Percentiles rank a stretch among this genome's conserved stretches.
These are phyloP conservation scores for Beauveria medogensis DNA, from an alignment of 2,329 filamentous ascomycete species.

Conservation along the genomic window DNA sequence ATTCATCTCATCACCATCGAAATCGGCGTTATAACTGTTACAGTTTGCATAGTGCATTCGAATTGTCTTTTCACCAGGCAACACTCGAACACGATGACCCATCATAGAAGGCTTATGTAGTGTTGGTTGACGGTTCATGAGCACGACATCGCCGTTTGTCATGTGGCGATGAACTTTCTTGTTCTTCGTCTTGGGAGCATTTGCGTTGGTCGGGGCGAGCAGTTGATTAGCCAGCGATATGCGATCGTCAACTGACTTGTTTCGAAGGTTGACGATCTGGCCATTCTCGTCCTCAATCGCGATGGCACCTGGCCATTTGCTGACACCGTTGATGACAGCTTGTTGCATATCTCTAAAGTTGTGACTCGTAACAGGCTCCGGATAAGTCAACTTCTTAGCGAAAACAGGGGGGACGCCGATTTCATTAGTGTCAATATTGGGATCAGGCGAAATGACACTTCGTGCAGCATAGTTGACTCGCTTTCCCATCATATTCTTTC, in stretches of 20 bases:
- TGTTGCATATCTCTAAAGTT: slow-evolving; percentile 95
- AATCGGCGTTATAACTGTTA: slow-evolving; percentile 99
- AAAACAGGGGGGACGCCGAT: slow-evolving; percentile 98
- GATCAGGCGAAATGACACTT: slow-evolving; percentile 96
- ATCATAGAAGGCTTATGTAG: slow-evolving; percentile 99
- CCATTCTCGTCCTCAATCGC: slow-evolving; percentile 96
- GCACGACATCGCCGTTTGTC: slow-evolving; percentile 90
- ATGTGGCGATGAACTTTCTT: slow-evolving; percentile 97
- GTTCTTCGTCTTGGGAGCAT: slow-evolving; percentile 67
- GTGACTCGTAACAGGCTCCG: slow-evolving; percentile 93
- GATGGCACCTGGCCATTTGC: slow-evolving; percentile 88
- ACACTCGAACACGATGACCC: slow-evolving; percentile 86
- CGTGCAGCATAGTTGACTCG: slow-evolving; percentile 97
- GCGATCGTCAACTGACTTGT: slow-evolving; percentile 82
- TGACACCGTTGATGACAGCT: slow-evolving; percentile 87
- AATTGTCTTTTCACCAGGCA: slow-evolving; percentile 92
- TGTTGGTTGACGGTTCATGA: slow-evolving; percentile 98
- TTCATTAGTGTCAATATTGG: slow-evolving; percentile 98
- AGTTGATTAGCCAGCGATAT: slow-evolving; percentile 87
- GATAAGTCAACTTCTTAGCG: slow-evolving; percentile 90
- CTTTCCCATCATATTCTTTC: slow-evolving; percentile 99
- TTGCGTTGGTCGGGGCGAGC: slow-evolving; percentile 71
- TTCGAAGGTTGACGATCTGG: slow-evolving; percentile 77
- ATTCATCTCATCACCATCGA: slow-evolving; percentile 99
- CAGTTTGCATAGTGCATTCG: slow-evolving; percentile 99